Base-by-base conservation (phyloP, 306 rosid species). In the Trichosanthes cucumerina region DNA sequence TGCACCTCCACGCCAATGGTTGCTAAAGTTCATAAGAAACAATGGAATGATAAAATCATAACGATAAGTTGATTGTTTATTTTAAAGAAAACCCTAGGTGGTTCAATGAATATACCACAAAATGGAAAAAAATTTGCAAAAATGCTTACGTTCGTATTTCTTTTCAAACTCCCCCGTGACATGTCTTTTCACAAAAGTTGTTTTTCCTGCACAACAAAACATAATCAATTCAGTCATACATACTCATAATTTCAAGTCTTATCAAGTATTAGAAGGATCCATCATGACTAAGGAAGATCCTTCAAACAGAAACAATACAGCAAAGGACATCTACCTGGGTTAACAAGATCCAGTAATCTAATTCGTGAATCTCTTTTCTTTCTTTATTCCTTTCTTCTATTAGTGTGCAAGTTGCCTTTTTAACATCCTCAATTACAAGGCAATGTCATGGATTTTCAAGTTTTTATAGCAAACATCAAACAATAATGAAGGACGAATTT, bases 151-250 rank as follows among this genome's bases (percentile, higher is more conserved):
- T 71, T 91, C 92, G 47, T 91, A 91, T 87, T 87, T 91, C 92
- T 91, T 91, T 83, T 91, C 96, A 21, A 91, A 91, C 75, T 91
- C 96, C 38, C 96, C 96, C 1, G 96, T 91, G 44, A 86, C 76
- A 84, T 89, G 97, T 58, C 97, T 85, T 85, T 91, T 91, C 52
- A 73, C 78, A 73, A 73, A 73, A 4, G 78, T 73, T 0, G 78
- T 73, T 4, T 73, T 73, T 49, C 97, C 97, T 88, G 88, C 26
- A 19, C 12, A 44, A 71, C 38, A 16, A 26, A 60, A 28, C 33
- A 13, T 4, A 23, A 10, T 9, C 38, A 26, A 26, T 39, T 43
- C 33, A 43, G 10, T 69, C 19, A 46, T 11, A n/a, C 36, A 46
- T 11, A n/a, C 36, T 43, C n/a, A 2, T 39, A n/a, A 41, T 43